Percentiles rank a stretch among this genome's conserved stretches.
Evolutionary conservation across 2,329 filamentous ascomycete genomes (phyloP).

Genomic region (Aureobasidium leucospermi): DNA sequence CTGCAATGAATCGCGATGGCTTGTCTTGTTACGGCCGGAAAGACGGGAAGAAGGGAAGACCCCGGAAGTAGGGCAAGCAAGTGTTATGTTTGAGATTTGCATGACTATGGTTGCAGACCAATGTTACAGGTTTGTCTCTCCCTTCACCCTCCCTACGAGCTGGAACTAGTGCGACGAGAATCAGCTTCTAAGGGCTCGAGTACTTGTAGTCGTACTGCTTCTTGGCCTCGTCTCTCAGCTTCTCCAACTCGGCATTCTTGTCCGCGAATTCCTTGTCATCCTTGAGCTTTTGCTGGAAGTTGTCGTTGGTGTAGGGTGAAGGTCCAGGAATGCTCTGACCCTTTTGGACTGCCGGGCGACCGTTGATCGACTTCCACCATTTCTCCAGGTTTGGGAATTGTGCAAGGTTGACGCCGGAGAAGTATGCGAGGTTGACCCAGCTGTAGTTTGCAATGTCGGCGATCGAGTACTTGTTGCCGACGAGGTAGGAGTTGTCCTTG

Average conservation of each 20-base stretch:
- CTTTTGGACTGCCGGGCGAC: slow-evolving; percentile 35
- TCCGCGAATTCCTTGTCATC: slow-evolving; percentile 43
- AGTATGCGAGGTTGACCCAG: slow-evolving; percentile 37
- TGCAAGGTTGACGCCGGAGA: slow-evolving; percentile 35
- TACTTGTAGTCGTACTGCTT: slow-evolving; percentile 42
- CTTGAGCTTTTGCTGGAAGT: slow-evolving; percentile 35
- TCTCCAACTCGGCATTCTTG: slow-evolving; percentile 34
- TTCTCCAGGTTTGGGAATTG: slow-evolving; percentile 37
- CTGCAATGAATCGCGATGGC: not conserved
- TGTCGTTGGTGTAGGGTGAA: slow-evolving; percentile 35
- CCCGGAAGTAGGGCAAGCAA: not conserved
- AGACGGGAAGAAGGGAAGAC: not conserved
- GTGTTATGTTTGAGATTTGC: not conserved
- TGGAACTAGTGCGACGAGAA: not conserved
- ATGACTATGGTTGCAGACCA: too few relatives aligned
- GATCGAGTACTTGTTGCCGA: slow-evolving; percentile 40
- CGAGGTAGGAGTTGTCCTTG: slow-evolving; percentile 35
- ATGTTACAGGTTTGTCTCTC: not conserved
- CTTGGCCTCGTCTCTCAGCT: slow-evolving; percentile 35
- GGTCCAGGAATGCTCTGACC: slow-evolving; percentile 32
- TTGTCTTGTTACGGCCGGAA: not conserved
- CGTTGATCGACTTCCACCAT: slow-evolving; percentile 38
- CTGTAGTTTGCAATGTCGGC: slow-evolving; percentile 40
- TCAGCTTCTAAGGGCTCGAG: slow-evolving; percentile 27
- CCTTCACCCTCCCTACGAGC: not conserved